These are phyloP conservation scores for Musa beccarii DNA, from an alignment of 176 grass and related monocot species.

Conservation along the genomic window DNA sequence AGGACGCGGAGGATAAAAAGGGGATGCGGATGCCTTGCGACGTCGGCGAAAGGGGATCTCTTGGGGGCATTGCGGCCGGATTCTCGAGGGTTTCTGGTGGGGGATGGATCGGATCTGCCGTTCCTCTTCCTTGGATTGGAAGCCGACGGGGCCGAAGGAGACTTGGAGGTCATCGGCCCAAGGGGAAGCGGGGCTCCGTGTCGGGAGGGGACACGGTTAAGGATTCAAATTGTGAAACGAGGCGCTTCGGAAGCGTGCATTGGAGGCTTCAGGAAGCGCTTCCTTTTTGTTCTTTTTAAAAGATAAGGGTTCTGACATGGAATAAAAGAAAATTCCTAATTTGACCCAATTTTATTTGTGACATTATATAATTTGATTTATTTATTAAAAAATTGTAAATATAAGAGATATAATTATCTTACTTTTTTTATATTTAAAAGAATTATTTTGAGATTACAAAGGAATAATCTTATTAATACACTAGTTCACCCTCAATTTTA, in stretches of 20 bases:
- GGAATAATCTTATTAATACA: too few relatives aligned
- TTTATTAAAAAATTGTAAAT: too few relatives aligned
- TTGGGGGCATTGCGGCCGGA: neutral
- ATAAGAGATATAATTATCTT: too few relatives aligned
- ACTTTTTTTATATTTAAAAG: too few relatives aligned
- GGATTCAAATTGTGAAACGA: constrained; percentile 1
- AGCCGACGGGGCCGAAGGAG: neutral
- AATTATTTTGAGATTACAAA: too few relatives aligned
- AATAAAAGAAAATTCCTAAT: too few relatives aligned
- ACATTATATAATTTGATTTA: too few relatives aligned
- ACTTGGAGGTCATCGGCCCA: neutral
- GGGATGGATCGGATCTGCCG: constrained; percentile 16
- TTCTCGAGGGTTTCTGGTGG: constrained; percentile 10
- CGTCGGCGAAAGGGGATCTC: constrained; percentile 30
- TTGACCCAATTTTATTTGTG: too few relatives aligned
- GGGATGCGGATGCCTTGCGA: constrained; percentile 19
- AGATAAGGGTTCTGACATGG: too few relatives aligned
- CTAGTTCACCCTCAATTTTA: too few relatives aligned
- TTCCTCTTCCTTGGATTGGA: constrained; percentile 16
- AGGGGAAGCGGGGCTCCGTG: neutral
- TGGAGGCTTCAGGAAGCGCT: neutral
- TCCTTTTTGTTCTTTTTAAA: too few relatives aligned
- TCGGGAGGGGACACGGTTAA: neutral
- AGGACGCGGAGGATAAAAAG: neutral
- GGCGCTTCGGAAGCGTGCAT: neutral